Conservation (phyloP, 2,329 filamentous ascomycete species). For the Colletotrichum sp. region DNA sequence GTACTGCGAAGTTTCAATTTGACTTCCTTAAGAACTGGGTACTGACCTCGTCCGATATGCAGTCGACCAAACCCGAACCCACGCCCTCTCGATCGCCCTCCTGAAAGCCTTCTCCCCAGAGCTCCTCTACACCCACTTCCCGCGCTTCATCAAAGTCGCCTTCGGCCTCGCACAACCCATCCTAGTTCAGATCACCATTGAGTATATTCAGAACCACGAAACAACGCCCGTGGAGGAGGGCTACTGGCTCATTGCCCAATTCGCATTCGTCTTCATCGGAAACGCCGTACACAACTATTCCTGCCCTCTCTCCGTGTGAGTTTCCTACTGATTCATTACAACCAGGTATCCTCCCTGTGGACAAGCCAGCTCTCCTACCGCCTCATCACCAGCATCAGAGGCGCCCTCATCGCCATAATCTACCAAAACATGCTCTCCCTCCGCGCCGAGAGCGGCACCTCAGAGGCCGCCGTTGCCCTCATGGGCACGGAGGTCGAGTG, state of each 20-base stretch:
- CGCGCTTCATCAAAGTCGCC: conserved; percentile 33
- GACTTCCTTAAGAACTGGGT: rapidly evolving
- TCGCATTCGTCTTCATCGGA: conserved; percentile 43
- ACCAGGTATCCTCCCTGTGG: not conserved
- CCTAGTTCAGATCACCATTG: conserved; percentile 35
- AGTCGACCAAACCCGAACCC: not conserved
- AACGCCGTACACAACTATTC: conserved; percentile 30
- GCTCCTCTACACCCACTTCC: conserved; percentile 32
- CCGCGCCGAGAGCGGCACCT: conserved; percentile 5
- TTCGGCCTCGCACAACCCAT: conserved; percentile 52
- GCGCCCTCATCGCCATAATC: conserved; percentile 29
- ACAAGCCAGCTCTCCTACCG: conserved; percentile 25
- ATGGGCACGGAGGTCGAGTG: conserved; percentile 33
- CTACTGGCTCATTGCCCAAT: conserved; percentile 44
- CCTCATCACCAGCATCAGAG: conserved; percentile 27
- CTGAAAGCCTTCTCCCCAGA: not conserved
- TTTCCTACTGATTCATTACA: not conserved
- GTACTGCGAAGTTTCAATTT: not conserved
- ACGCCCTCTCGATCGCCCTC: not conserved
- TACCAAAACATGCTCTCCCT: conserved; percentile 28
- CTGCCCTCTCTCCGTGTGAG: too few relatives aligned
- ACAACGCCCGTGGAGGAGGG: conserved; percentile 24
- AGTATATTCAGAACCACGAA: not conserved
- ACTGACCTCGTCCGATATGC: not conserved
- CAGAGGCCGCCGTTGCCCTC: conserved; percentile 27